phyloP scores from a whole-genome alignment of 345 rosid genomes.

The Arabis alpina region DNA sequence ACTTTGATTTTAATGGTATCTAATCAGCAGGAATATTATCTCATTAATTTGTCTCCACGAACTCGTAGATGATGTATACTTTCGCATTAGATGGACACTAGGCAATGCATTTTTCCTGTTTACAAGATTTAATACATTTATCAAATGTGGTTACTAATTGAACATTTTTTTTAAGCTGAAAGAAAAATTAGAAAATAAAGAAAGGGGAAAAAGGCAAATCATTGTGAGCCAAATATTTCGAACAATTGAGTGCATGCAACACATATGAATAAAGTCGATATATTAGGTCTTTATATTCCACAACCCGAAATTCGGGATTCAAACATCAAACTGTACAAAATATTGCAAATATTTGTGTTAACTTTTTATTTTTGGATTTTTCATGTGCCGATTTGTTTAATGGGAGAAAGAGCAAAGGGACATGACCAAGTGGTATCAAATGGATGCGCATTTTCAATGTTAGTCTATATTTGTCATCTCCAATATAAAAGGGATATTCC shows the following conservation, averaged over 20 bases:
- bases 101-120: not conserved
- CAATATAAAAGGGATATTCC: constrained; percentile 28
- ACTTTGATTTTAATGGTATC: constrained; percentile 41
- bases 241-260: constrained; percentile 19
- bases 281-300: not conserved
- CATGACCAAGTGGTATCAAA: constrained; percentile 41
- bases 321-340: constrained; percentile 28
- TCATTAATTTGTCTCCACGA: constrained; percentile 42
- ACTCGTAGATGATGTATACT: constrained; percentile 29
- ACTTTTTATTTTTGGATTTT: constrained; percentile 1
- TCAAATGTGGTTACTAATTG: constrained; percentile 5
- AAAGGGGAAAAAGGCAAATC: not conserved
- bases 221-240: constrained; percentile 6
- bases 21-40: constrained; percentile 40
- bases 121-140: constrained; percentile 7
- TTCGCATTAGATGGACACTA: constrained; percentile 33
- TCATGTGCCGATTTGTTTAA: constrained; percentile 10
- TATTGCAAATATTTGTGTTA: constrained; percentile 24
- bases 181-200: not conserved
- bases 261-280: constrained; percentile 13
- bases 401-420: constrained; percentile 27
- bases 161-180: not conserved
- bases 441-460: constrained; percentile 41
- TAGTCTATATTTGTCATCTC: constrained; percentile 37
- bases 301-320: constrained; percentile 28